phyloP scores from a whole-genome alignment of 768 basidiomycete species.

The Hemileccinum rubropunctum region DNA sequence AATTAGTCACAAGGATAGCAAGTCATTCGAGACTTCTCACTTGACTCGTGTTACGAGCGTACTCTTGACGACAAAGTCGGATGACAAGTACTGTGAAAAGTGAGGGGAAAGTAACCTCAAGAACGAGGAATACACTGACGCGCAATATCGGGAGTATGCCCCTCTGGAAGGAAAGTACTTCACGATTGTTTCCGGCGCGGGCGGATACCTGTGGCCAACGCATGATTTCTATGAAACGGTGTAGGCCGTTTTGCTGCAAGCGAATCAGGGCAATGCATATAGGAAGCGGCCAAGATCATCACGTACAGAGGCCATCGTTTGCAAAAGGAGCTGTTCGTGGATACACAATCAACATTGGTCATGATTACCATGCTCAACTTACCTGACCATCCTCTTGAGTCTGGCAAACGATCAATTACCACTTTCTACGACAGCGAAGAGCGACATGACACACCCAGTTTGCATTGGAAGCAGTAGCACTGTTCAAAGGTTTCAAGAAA shows the following conservation, averaged over 20 bases:
- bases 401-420: slow-evolving; percentile 23
- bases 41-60: slow-evolving; percentile 50
- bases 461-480: slow-evolving; percentile 36
- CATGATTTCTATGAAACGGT: slow-evolving; percentile 49
- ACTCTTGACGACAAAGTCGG: slow-evolving; percentile 57
- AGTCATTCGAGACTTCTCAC: slow-evolving; percentile 29
- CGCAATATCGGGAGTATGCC: slow-evolving; percentile 54
- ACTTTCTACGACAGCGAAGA: background rate
- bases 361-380: slow-evolving; percentile 13
- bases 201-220: slow-evolving; percentile 42
- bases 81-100: slow-evolving; percentile 50
- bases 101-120: background rate
- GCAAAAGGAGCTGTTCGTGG: slow-evolving; percentile 37
- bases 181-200: slow-evolving; percentile 32
- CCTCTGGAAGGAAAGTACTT: slow-evolving; percentile 54
- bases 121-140: slow-evolving; percentile 28
- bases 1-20: slow-evolving; percentile 6
- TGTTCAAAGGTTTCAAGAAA: slow-evolving; percentile 38
- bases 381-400: slow-evolving; percentile 53
- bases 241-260: slow-evolving; percentile 47
- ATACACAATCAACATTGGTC: slow-evolving; percentile 1
- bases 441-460: slow-evolving; percentile 38
- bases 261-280: background rate
- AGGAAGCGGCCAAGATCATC: background rate
- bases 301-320: slow-evolving; percentile 38